Conservation (phyloP, 2,329 filamentous ascomycete species). For the Stachybotrys chlorohalonatus region DNA sequence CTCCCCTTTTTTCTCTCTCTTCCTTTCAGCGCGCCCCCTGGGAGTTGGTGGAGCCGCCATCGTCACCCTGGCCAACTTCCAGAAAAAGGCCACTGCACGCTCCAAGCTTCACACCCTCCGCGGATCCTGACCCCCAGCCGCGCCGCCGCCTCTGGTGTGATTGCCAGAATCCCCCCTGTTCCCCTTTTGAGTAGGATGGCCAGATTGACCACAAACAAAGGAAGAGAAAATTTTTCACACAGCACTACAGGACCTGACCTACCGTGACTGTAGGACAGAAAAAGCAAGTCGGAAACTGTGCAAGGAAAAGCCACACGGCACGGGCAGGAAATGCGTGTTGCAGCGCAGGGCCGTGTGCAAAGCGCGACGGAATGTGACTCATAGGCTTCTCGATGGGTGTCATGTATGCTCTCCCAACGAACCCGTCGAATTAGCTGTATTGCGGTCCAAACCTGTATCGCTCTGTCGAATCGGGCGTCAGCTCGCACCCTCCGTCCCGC, state of each 20-base stretch:
- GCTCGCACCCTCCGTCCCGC: conserved; percentile 11
- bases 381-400: conserved; percentile 9
- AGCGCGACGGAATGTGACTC: conserved; percentile 5
- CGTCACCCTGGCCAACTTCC: background rate
- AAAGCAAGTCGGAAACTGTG: background rate
- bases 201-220: background rate
- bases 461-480: conserved; percentile 17
- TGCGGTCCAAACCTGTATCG: conserved; percentile 19
- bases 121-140: background rate
- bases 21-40: background rate
- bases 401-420: conserved; percentile 15
- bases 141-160: background rate
- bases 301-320: background rate
- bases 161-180: background rate
- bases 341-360: background rate
- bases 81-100: conserved; percentile 1
- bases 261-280: background rate
- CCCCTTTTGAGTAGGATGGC: background rate
- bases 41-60: conserved; percentile 1
- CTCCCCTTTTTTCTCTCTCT: background rate
- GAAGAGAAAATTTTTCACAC: background rate
- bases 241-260: background rate
- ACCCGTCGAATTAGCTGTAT: conserved; percentile 15
- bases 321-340: background rate
- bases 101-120: background rate